Evolutionary conservation across 2,329 filamentous ascomycete species (phyloP), one percentile per base, ranked within the genome.

Genomic region (Clonostachys sp.): DNA sequence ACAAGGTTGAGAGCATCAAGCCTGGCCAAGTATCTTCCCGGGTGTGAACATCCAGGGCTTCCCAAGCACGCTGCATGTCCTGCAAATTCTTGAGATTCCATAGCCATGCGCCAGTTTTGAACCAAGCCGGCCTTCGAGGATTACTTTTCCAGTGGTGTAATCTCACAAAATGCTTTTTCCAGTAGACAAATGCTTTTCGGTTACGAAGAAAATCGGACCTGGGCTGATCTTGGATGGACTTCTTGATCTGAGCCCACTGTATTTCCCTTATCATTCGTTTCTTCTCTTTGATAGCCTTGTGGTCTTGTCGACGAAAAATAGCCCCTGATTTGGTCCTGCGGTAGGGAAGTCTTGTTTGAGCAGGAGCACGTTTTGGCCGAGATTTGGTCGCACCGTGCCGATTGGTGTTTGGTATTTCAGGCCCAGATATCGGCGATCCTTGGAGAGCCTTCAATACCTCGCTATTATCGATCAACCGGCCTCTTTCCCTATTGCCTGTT

Each of bases 1-100:
- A 53, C 35, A 73, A 47, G 2, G 66, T 61, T 2, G 64, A 65
- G 6, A 72, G 49, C 60, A 73, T 67, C 16, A 61, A 44, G 6
- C 48, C 44, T 5, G 60, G 61, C 69, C 66, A 72, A 30, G 51
- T 51, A 12, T 50, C 38, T 30, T 50, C 50, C 30, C 64, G 59
- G 42, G 49, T 46, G 20, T 61, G 51, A 3, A 48, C 9, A 4
- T 65, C 54, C 6, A 67, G 45, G 9, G 45, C 44, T 12, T 57
- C 46, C 67, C 71, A 73, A 1, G 59, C 57, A 12, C 50, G 53
- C 18, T 53, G 57, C 62, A 74, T 68, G 7, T 51, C 51, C 1
- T 60, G 52, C 10, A 59, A 45, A 20, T 47, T 55, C 5, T 62
- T 56, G 12, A 60, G 49, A 33, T 61, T 53, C n/a, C 63, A 59